phyloP scores from a whole-genome alignment of 192 early-diverging fungal species.

The Dispira simplex region DNA sequence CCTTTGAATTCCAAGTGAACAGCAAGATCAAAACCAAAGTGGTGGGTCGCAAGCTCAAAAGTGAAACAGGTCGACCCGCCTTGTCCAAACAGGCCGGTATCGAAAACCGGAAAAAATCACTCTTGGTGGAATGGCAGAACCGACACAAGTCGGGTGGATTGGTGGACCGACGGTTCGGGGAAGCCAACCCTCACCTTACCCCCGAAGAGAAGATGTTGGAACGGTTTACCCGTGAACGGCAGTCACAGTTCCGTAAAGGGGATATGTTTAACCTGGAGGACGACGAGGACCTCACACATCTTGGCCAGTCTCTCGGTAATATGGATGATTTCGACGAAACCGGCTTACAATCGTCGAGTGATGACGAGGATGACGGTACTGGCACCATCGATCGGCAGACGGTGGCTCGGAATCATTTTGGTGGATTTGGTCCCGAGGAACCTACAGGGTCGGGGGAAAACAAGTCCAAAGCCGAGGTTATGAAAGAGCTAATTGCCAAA shows the following conservation, averaged over 20 bases:
- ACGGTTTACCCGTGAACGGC: constrained; percentile 80
- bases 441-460: constrained; percentile 26
- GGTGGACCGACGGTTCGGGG: constrained; percentile 90
- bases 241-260: constrained; percentile 18
- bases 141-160: constrained; percentile 56
- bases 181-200: constrained; percentile 70
- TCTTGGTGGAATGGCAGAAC: constrained; percentile 59
- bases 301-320: constrained; percentile 74
- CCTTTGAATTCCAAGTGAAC: constrained; percentile 79
- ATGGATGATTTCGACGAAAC: constrained; percentile 74
- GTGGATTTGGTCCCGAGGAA: constrained; percentile 62
- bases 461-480: constrained; percentile 87
- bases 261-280: constrained; percentile 76
- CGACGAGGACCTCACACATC: constrained; percentile 77
- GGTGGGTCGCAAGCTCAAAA: constrained; percentile 68
- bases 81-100: constrained; percentile 65
- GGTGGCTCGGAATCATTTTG: constrained; percentile 68
- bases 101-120: constrained; percentile 75
- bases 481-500: constrained; percentile 97
- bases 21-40: constrained; percentile 62
- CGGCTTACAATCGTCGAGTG: constrained; percentile 27
- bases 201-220: constrained; percentile 93
- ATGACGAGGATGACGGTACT: constrained; percentile 38
- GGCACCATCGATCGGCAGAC: constrained; percentile 48
- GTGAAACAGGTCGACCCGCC: constrained; percentile 64